Conservation (phyloP, 441 rosid species). For the Arabidopsis hybrid region DNA sequence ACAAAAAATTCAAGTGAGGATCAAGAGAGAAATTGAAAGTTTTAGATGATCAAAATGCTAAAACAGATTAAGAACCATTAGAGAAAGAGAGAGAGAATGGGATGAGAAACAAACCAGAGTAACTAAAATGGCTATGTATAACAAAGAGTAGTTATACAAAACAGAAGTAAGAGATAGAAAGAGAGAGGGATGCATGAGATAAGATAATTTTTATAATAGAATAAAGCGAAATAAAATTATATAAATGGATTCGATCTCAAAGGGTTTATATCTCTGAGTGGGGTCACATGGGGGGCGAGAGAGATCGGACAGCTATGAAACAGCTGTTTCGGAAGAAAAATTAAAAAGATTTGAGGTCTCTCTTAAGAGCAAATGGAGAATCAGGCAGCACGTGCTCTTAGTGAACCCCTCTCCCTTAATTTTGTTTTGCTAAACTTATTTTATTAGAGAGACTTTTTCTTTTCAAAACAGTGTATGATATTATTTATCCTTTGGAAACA, state of each 20-base stretch:
- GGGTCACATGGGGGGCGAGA: slow-evolving; percentile 65
- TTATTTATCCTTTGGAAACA: slow-evolving; percentile 41
- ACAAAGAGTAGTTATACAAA: slow-evolving; percentile 48
- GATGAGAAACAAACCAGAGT: slow-evolving; percentile 37
- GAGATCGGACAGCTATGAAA: slow-evolving; percentile 73
- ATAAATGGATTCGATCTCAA: slow-evolving; percentile 43
- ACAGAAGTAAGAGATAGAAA: slow-evolving; percentile 35
- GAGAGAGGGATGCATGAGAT: slow-evolving; percentile 33
- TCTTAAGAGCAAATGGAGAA: slow-evolving; percentile 54
- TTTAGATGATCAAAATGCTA: slow-evolving; percentile 18
- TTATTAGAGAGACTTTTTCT: background rate
- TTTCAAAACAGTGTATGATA: slow-evolving; percentile 25
- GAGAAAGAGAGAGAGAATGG: slow-evolving; percentile 31
- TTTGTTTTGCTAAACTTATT: slow-evolving; percentile 22
- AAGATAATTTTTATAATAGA: slow-evolving; percentile 35
- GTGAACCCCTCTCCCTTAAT: slow-evolving; percentile 53
- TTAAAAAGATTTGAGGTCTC: slow-evolving; percentile 32
- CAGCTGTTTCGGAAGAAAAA: slow-evolving; percentile 53
- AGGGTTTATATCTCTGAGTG: slow-evolving; percentile 37
- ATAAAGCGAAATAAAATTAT: slow-evolving; percentile 26
- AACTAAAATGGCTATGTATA: slow-evolving; percentile 46
- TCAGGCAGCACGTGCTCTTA: slow-evolving; percentile 81
- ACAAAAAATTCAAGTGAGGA: no score
- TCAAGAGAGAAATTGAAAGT: background rate
- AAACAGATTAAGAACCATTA: slow-evolving; percentile 22